phyloP scores from a whole-genome alignment of 2,329 filamentous ascomycete species.

The Conoideocrella luteorostrata region DNA sequence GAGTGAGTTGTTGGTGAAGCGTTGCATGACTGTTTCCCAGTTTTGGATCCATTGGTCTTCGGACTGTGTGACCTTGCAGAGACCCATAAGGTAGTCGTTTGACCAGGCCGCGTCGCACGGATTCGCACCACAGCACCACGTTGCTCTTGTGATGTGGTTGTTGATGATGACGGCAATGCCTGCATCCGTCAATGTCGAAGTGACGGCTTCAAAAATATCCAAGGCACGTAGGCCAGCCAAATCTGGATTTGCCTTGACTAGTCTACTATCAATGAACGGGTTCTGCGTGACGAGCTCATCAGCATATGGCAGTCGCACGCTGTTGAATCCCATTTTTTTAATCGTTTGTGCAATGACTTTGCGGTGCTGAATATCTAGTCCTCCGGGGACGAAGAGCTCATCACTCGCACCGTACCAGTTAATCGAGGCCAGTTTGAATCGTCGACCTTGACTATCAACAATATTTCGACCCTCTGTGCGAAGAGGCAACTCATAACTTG shows the following conservation, averaged over 20 bases:
- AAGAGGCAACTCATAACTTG: slow-evolving; percentile 49
- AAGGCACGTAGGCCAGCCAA: slow-evolving; percentile 50
- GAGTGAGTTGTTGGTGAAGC: slow-evolving; percentile 49
- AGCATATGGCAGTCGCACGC: slow-evolving; percentile 61
- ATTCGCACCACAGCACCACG: slow-evolving; percentile 63
- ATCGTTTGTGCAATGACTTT: slow-evolving; percentile 54
- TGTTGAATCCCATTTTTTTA: slow-evolving; percentile 60
- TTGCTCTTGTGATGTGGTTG: slow-evolving; percentile 63
- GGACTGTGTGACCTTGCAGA: slow-evolving; percentile 57
- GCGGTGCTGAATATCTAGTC: slow-evolving; percentile 57
- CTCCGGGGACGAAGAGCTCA: slow-evolving; percentile 57
- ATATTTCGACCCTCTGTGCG: slow-evolving; percentile 54
- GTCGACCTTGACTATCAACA: slow-evolving; percentile 48
- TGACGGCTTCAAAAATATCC: slow-evolving; percentile 54
- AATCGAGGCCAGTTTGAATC: slow-evolving; percentile 57
- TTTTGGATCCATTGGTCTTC: slow-evolving; percentile 61
- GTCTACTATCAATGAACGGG: slow-evolving; percentile 41
- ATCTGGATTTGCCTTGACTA: slow-evolving; percentile 54
- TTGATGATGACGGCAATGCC: slow-evolving; percentile 62
- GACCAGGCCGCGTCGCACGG: slow-evolving; percentile 62
- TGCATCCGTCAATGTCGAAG: slow-evolving; percentile 52
- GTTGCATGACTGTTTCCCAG: slow-evolving; percentile 59
- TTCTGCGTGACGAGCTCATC: slow-evolving; percentile 61
- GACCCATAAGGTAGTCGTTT: slow-evolving; percentile 54
- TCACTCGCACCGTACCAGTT: slow-evolving; percentile 70